These are phyloP conservation scores for Tagetes erecta DNA, from an alignment of 129 eudicot genomes.

Conservation along the genomic window DNA sequence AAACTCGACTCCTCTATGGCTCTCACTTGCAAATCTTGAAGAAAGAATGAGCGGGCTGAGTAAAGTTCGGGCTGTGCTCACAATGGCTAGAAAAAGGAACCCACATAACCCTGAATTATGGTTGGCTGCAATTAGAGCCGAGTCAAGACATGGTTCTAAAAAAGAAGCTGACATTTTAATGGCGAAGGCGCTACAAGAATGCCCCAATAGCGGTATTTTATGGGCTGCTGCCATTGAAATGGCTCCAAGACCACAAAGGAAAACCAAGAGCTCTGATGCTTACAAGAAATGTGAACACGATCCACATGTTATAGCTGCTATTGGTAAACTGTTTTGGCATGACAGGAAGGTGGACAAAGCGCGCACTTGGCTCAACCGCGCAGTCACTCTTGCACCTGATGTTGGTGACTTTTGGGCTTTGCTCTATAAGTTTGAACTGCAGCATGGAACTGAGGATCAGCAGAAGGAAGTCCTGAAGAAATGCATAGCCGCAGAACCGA, in stretches of 20 bases:
- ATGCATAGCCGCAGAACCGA: slow-evolving; percentile 80
- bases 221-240: slow-evolving; percentile 92
- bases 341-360: slow-evolving; percentile 92
- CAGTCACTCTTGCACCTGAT: slow-evolving; percentile 81
- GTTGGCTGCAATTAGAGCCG: slow-evolving; percentile 87
- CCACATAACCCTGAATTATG: slow-evolving; percentile 88
- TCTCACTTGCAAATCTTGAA: slow-evolving; percentile 78
- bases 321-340: slow-evolving; percentile 91
- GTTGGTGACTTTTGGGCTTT: slow-evolving; percentile 93
- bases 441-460: slow-evolving; percentile 75
- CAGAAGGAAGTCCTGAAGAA: slow-evolving; percentile 74
- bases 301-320: slow-evolving; percentile 80
- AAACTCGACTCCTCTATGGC: slow-evolving; percentile 77
- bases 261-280: slow-evolving; percentile 68
- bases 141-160: slow-evolving; percentile 72
- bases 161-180: slow-evolving; percentile 77
- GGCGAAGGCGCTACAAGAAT: slow-evolving; percentile 94
- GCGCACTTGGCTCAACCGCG: slow-evolving; percentile 74
- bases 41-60: slow-evolving; percentile 78
- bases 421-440: slow-evolving; percentile 72
- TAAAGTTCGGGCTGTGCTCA: slow-evolving; percentile 82
- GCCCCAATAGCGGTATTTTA: slow-evolving; percentile 82
- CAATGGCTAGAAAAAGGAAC: slow-evolving; percentile 85
- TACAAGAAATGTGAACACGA: slow-evolving; percentile 72
- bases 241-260: slow-evolving; percentile 86